Evolutionary conservation across 331 rosid species (phyloP).

Genomic region (Rhamnella rubrinervis): DNA sequence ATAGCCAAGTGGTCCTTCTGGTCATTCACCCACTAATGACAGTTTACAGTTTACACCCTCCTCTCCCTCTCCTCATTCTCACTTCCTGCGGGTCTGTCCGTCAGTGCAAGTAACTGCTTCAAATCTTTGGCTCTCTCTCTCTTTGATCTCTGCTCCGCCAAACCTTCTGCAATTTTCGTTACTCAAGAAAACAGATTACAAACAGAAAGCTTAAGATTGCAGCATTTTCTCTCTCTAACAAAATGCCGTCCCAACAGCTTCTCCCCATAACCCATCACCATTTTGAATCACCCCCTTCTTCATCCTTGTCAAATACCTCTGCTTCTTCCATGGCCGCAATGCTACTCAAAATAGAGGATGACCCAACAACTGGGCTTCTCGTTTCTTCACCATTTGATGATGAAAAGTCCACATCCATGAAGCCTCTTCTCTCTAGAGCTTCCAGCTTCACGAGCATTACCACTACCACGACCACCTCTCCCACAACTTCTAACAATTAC

Average conservation of each 20-base stretch:
- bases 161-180: too few species aligned
- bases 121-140: too few species aligned
- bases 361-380: conserved; percentile 22
- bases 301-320: not conserved
- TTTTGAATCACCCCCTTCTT: conserved; percentile 17
- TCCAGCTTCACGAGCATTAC: conserved; percentile 45
- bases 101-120: too few species aligned
- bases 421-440: conserved; percentile 48
- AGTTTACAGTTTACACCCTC: too few species aligned
- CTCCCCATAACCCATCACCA: conserved; percentile 42
- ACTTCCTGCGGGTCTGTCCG: too few species aligned
- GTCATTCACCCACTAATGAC: too few species aligned
- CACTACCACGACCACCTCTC: not conserved
- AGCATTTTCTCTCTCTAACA: not conserved
- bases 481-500: conserved; percentile 11
- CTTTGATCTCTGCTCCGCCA: too few species aligned
- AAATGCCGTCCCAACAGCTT: conserved; percentile 64
- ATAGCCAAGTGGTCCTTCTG: too few species aligned
- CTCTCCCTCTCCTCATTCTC: too few species aligned
- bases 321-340: conserved; percentile 25
- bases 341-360: conserved; percentile 19
- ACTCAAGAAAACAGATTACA: too few species aligned
- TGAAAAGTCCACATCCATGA: conserved; percentile 28
- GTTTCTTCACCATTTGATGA: conserved; percentile 43
- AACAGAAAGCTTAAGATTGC: too few species aligned